A percentile compares a stretch with the other conserved stretches of the same genome.
phyloP scores from a whole-genome alignment of 2,329 filamentous ascomycete genomes.

The Trichoderma arundinaceum region DNA sequence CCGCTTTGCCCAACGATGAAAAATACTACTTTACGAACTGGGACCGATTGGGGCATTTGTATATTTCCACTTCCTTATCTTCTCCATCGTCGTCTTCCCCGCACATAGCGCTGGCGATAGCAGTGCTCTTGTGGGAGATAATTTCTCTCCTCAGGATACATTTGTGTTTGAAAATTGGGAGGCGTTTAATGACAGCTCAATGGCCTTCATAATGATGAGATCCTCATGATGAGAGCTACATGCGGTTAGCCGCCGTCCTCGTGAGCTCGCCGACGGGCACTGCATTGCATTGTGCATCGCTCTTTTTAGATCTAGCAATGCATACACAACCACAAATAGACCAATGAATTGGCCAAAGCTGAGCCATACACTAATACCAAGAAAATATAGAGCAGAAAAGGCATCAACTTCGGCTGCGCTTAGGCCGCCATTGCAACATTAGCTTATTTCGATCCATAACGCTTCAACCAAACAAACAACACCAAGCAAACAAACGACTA shows the following conservation, averaged over 20 bases:
- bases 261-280: too few species aligned
- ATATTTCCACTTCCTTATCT: background rate
- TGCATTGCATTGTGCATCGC: background rate
- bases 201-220: too few species aligned
- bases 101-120: background rate
- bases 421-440: slow-evolving; percentile 23
- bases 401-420: slow-evolving; percentile 12
- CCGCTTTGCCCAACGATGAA: background rate
- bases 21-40: background rate
- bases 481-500: slow-evolving; percentile 13
- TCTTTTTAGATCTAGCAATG: background rate
- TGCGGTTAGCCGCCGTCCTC: background rate
- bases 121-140: too few species aligned
- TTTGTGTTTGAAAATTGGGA: too few species aligned
- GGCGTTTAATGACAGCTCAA: too few species aligned
- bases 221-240: background rate
- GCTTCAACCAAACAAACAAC: slow-evolving; percentile 16
- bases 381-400: background rate
- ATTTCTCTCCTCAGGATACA: too few species aligned
- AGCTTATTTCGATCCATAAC: background rate
- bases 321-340: background rate
- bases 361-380: background rate
- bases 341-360: background rate
- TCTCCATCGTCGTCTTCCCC: background rate
- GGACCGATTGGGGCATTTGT: background rate